Base-by-base conservation (phyloP, 2,329 filamentous ascomycete species). In the Scortechinia acanthostroma region DNA sequence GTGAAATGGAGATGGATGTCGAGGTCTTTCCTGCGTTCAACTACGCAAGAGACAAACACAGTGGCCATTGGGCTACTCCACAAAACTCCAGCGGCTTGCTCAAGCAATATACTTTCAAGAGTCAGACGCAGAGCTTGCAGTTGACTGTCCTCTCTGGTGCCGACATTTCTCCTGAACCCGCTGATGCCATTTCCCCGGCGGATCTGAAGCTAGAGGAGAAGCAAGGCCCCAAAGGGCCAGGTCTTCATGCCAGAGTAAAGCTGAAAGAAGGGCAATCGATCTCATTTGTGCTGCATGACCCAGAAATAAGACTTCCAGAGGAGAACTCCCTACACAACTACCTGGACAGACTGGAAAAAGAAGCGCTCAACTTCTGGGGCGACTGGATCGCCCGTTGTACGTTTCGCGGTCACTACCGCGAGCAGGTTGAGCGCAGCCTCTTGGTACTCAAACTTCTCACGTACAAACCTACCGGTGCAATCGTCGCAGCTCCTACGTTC, bases 361-460 rank as follows among this genome's bases (percentile, higher is more conserved):
- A 71, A 1, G 56, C 68, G 0, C 65, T 82, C 23, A 70, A 67
- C 5, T 91, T 76, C 59, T 90, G 86, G 86, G 81, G 74, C 52
- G 78, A 80, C 52, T 91, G 85, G 79, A 84, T 88, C 45, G 71
- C 74, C 4, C 78, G 82, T 57, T 83, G 78, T 59, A 79, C 73
- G 51, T 90, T 88, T 59, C 79, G 77, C 47, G 86, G 86, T 3
- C 74, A 80, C 23, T 90, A 85, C 76, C 72, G 82, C 45, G 84
- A 89, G 59, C 79, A 86, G 2, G 82, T 90, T 4, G 70, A 73
- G 21, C 71, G 86, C 46, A 88, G 84, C 55, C 64, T 90, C 43
- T 76, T 90, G 68, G 79, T 88, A 45, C 62, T 90, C 40, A 90
- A 90, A 61, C 71, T 90, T 62, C 69, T 90, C 53, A 89, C 85